Evolutionary conservation across 305 asterid species (phyloP).

Genomic region (Ajuga reptans): DNA sequence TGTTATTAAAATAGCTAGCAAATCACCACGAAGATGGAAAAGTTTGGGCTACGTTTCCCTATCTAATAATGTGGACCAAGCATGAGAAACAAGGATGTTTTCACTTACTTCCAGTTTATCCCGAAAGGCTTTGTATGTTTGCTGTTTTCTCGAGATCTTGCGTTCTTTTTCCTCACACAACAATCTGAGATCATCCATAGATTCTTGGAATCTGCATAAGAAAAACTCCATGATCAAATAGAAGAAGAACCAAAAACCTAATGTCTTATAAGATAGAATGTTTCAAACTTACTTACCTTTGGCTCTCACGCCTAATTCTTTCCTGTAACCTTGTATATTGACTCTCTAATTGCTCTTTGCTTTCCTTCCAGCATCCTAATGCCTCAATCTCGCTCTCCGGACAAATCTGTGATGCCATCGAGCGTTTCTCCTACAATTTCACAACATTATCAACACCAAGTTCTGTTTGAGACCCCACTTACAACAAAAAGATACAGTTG

Average conservation of each 20-base stretch:
- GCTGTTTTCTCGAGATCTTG: slow-evolving; percentile 55
- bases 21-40: neutral
- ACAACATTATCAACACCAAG: slow-evolving; percentile 22
- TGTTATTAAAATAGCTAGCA: neutral
- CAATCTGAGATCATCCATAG: slow-evolving; percentile 74
- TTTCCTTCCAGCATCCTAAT: slow-evolving; percentile 49
- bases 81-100: slow-evolving; percentile 17
- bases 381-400: slow-evolving; percentile 72
- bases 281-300: slow-evolving; percentile 46
- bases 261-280: neutral
- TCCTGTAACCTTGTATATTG: slow-evolving; percentile 45
- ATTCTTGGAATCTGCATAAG: slow-evolving; percentile 66
- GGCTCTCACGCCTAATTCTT: slow-evolving; percentile 67
- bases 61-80: slow-evolving; percentile 2
- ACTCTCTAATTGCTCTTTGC: slow-evolving; percentile 60
- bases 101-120: slow-evolving; percentile 67
- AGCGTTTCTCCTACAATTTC: slow-evolving; percentile 50
- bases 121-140: slow-evolving; percentile 50
- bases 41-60: neutral
- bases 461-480: slow-evolving; percentile 21
- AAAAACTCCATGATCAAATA: slow-evolving; percentile 19
- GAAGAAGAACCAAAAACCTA: slow-evolving; percentile 17
- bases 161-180: slow-evolving; percentile 56
- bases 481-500: slow-evolving; percentile 10
- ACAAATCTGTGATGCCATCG: slow-evolving; percentile 65